Evolutionary conservation across 306 rosid genomes (phyloP).

Genomic region (Biancaea sappan): DNA sequence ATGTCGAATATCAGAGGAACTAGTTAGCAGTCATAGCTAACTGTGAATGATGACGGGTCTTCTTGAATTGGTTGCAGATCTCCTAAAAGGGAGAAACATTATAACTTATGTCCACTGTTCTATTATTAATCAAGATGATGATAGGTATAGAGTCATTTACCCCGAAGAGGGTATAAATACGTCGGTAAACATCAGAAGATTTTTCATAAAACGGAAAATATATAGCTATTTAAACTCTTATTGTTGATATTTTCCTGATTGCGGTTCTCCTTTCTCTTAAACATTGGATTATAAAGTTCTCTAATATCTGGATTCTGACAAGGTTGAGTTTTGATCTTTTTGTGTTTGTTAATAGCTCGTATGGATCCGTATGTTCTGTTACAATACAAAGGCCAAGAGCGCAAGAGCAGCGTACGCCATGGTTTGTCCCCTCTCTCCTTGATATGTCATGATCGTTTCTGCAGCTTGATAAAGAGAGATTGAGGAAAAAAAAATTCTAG

Average conservation of each 20-base stretch:
- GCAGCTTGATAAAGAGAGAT: not conserved
- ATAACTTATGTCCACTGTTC: not conserved
- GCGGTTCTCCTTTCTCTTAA: not conserved
- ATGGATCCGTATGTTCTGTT: slow-evolving; percentile 78
- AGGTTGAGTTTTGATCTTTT: not conserved
- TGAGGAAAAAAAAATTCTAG: not conserved
- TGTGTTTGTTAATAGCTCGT: slow-evolving; percentile 38
- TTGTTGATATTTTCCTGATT: not conserved
- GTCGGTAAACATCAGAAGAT: too few species aligned
- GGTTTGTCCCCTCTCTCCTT: slow-evolving; percentile 44
- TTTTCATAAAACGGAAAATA: too few species aligned
- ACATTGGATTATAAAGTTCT: not conserved
- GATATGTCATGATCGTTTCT: not conserved
- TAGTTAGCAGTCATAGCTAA: too few species aligned
- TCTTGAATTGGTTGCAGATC: too few species aligned
- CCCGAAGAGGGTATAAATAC: not conserved
- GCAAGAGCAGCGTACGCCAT: slow-evolving; percentile 65
- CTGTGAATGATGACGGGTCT: too few species aligned
- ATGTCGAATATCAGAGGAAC: too few species aligned
- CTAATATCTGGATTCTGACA: not conserved
- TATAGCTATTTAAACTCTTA: too few species aligned
- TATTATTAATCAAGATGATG: not conserved
- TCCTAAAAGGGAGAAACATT: too few species aligned
- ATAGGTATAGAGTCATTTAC: not conserved
- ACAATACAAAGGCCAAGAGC: slow-evolving; percentile 75